Percentiles rank a stretch among this genome's conserved stretches.
phyloP scores from a whole-genome alignment of 495 filamentous ascomycete genomes.

The Tuber umbilicatum region DNA sequence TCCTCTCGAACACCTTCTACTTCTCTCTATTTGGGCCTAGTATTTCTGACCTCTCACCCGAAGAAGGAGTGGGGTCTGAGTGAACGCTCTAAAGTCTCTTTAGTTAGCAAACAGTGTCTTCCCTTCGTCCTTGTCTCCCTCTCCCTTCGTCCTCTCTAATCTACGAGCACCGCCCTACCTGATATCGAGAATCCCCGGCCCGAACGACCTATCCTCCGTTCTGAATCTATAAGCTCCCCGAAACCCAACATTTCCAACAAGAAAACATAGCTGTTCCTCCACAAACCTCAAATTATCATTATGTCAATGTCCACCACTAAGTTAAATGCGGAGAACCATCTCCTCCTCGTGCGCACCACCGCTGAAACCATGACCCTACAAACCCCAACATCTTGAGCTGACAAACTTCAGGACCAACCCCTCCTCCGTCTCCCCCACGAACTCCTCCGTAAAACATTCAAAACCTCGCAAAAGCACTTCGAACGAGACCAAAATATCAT shows the following conservation, averaged over 20 bases:
- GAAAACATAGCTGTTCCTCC: background rate
- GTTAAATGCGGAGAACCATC: conserved; percentile 66
- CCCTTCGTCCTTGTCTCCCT: background rate
- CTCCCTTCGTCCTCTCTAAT: background rate
- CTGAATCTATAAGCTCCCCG: background rate
- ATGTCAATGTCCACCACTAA: conserved; percentile 51
- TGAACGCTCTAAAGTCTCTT: background rate
- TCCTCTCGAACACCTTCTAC: background rate
- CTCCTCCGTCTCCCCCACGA: conserved; percentile 87
- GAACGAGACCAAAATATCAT: conserved; percentile 71
- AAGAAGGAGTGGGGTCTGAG: background rate
- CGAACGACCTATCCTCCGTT: background rate
- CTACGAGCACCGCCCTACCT: background rate
- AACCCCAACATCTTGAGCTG: conserved; percentile 7
- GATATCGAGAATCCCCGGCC: background rate
- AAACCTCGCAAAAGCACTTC: conserved; percentile 70
- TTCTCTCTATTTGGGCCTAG: background rate
- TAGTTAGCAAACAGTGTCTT: background rate
- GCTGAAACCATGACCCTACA: conserved; percentile 2
- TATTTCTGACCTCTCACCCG: background rate
- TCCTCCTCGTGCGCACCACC: conserved; percentile 55
- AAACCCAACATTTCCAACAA: background rate
- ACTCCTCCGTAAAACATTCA: conserved; percentile 86
- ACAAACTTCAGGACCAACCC: conserved; percentile 71
- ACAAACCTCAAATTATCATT: conserved; percentile 1